Percentiles rank a stretch among this genome's conserved stretches.
Evolutionary conservation across 2,329 filamentous ascomycete genomes (phyloP).

Genomic region (Phaeosphaeriaceae sp.): DNA sequence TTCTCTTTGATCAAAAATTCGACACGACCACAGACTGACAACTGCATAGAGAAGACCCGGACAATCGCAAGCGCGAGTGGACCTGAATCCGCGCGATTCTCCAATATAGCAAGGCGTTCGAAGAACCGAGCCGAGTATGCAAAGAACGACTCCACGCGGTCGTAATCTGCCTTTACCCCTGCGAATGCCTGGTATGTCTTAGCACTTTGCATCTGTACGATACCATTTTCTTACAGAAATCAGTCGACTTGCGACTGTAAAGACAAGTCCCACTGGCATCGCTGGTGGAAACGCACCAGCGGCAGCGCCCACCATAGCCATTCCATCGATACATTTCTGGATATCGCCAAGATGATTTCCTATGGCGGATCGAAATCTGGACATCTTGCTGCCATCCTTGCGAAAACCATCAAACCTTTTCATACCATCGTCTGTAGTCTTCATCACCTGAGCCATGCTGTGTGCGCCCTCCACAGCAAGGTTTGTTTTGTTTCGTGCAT

Average conservation of each 20-base stretch:
- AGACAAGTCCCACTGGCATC: slow-evolving; percentile 25
- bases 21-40: background rate
- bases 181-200: slow-evolving; percentile 36
- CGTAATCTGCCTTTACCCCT: slow-evolving; percentile 49
- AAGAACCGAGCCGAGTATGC: slow-evolving; percentile 50
- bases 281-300: slow-evolving; percentile 27
- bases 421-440: background rate
- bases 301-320: slow-evolving; percentile 16
- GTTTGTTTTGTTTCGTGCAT: slow-evolving; percentile 13
- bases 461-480: slow-evolving; percentile 12
- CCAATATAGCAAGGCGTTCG: slow-evolving; percentile 43
- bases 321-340: slow-evolving; percentile 20
- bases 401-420: background rate
- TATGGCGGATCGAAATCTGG: background rate
- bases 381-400: background rate
- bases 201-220: background rate
- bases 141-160: slow-evolving; percentile 51
- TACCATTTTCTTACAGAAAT: slow-evolving; percentile 1
- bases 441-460: slow-evolving; percentile 7
- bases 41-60: slow-evolving; percentile 1
- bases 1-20: background rate
- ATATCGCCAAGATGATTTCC: slow-evolving; percentile 19
- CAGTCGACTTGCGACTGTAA: slow-evolving; percentile 17
- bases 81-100: slow-evolving; percentile 30
- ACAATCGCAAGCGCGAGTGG: background rate